Percentiles rank a stretch among this genome's conserved stretches.
Evolutionary conservation across 108 stramenopile species (phyloP).

Genomic region (Asterionellopsis glacialis): DNA sequence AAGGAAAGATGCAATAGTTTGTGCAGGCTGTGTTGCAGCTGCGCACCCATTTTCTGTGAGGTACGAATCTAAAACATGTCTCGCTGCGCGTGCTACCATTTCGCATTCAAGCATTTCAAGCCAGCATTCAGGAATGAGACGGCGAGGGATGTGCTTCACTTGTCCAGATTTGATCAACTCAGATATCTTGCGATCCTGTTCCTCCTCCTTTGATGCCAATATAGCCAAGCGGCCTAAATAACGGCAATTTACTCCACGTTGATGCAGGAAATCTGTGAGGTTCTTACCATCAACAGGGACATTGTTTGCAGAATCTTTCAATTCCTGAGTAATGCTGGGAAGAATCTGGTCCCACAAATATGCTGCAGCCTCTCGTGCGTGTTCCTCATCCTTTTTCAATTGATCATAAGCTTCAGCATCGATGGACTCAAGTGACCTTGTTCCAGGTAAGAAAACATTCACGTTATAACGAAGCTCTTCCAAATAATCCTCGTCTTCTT

Average conservation of each 20-base stretch:
- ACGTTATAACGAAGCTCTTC: constrained; percentile 74
- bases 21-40: constrained; percentile 54
- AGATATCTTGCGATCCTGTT: constrained; percentile 47
- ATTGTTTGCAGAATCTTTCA: constrained; percentile 48
- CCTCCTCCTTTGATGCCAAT: constrained; percentile 77
- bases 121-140: constrained; percentile 85
- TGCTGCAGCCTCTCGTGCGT: constrained; percentile 59
- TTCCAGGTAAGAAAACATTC: constrained; percentile 87
- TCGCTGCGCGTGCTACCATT: constrained; percentile 93
- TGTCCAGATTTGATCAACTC: constrained; percentile 33
- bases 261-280: constrained; percentile 83
- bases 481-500: constrained; percentile 70
- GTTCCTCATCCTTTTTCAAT: constrained; percentile 79
- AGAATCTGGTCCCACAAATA: constrained; percentile 84
- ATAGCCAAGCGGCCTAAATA: constrained; percentile 89
- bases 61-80: constrained; percentile 82
- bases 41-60: constrained; percentile 51
- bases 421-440: constrained; percentile 50
- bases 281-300: constrained; percentile 77
- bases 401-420: constrained; percentile 51
- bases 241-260: constrained; percentile 91
- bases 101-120: constrained; percentile 93
- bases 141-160: constrained; percentile 29
- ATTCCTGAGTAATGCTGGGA: constrained; percentile 65
- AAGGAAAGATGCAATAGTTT: constrained; percentile 79